Percentiles rank a stretch among this genome's conserved stretches.
These are phyloP conservation scores for Marasmius oreades DNA, from an alignment of 1,284 basidiomycete species.

Conservation along the genomic window DNA sequence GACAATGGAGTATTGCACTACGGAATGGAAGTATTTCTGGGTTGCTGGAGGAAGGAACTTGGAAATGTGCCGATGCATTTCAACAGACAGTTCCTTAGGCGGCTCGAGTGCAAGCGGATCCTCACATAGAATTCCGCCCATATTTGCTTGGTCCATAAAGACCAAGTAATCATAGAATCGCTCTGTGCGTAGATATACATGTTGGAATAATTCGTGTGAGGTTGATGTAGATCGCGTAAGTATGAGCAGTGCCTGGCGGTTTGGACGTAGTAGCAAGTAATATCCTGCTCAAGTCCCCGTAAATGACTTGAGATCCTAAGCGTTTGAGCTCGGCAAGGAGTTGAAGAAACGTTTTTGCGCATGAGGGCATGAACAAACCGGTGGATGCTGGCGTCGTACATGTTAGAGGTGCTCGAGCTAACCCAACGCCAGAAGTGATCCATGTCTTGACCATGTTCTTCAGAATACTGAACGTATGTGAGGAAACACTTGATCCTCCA, in stretches of 20 bases:
- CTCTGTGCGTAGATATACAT: constrained; percentile 84
- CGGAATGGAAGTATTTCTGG: constrained; percentile 75
- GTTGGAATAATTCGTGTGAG: constrained; percentile 94
- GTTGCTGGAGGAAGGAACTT: constrained; percentile 85
- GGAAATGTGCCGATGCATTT: constrained; percentile 96
- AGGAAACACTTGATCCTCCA: no score
- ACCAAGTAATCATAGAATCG: constrained; percentile 94
- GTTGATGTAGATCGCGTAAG: constrained; percentile 96
- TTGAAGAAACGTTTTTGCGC: constrained; percentile 97
- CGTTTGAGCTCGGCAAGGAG: constrained; percentile 96
- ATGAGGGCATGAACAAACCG: constrained; percentile 94
- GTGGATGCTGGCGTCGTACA: constrained; percentile 94
- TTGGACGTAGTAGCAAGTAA: constrained; percentile 94
- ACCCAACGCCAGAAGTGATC: constrained; percentile 99
- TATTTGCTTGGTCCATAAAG: constrained; percentile 96
- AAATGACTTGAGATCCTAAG: constrained; percentile 89
- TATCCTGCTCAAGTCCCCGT: constrained; percentile 92
- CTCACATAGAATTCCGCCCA: constrained; percentile 86
- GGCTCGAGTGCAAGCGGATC: constrained; percentile 67
- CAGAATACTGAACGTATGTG: no score
- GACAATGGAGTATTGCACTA: constrained; percentile 82
- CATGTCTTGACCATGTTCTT: no score
- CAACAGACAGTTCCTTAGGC: constrained; percentile 66
- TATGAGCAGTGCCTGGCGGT: constrained; percentile 92
- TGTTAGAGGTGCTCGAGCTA: constrained; percentile 81